Percentiles rank a stretch among this genome's conserved stretches.
Conservation (phyloP, 1,284 basidiomycete genomes). For the Ganoderma lucidum region DNA sequence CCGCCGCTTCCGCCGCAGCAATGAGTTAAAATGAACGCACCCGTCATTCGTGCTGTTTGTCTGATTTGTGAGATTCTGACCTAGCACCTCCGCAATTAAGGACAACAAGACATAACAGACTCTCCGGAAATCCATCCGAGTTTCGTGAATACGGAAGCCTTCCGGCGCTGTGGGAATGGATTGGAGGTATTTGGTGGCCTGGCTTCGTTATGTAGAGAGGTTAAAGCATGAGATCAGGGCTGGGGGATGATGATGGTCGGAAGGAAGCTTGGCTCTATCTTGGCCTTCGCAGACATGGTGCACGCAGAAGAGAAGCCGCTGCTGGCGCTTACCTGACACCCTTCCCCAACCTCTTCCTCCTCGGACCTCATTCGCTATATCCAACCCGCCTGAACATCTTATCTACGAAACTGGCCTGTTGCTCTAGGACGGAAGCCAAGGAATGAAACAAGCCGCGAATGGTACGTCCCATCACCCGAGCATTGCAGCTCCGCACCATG, state of each 20-base stretch:
- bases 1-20: background rate
- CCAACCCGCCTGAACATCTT: background rate
- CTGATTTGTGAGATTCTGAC: constrained; percentile 14
- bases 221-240: background rate
- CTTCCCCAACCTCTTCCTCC: background rate
- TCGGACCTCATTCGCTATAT: background rate
- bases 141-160: background rate
- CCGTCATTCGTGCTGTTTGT: constrained; percentile 28
- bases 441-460: constrained; percentile 7
- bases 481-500: no score
- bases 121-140: constrained; percentile 16
- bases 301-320: background rate
- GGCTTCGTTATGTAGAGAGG: background rate
- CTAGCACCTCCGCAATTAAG: constrained; percentile 13
- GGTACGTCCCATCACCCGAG: background rate
- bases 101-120: constrained; percentile 13
- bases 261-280: background rate
- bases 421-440: background rate
- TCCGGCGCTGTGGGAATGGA: background rate
- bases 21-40: constrained; percentile 14
- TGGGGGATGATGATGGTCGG: background rate
- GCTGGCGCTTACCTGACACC: background rate
- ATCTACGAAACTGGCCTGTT: background rate
- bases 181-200: background rate
- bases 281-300: background rate